Percentiles rank a stretch among this genome's conserved stretches.
These are phyloP conservation scores for Syzygium jambos DNA, from an alignment of 345 rosid species.

Conservation along the genomic window DNA sequence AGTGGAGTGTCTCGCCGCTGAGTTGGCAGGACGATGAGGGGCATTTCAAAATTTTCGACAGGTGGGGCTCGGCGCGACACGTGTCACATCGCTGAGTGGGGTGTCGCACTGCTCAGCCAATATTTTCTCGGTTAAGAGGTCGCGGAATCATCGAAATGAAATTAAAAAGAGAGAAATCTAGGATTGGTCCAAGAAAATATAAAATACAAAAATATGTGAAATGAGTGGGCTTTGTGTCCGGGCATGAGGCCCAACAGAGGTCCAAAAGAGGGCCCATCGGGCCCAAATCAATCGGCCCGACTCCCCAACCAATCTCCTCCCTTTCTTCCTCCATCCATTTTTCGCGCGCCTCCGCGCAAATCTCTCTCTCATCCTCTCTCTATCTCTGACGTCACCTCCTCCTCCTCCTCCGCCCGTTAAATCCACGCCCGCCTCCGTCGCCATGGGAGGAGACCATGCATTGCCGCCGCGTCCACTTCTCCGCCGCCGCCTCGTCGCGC, in stretches of 20 bases:
- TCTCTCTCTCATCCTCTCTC: background rate
- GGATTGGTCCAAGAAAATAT: background rate
- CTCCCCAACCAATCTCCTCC: background rate
- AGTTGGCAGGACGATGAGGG: constrained; percentile 1
- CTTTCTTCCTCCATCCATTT: background rate
- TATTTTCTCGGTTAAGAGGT: no score
- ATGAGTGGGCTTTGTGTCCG: background rate
- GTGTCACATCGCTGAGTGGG: no score
- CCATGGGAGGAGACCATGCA: background rate
- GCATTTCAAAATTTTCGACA: no score
- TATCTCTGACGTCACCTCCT: background rate
- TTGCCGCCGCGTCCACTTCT: constrained; percentile 8
- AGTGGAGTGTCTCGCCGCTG: no score
- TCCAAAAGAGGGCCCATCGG: background rate
- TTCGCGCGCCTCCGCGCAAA: background rate
- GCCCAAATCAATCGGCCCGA: background rate
- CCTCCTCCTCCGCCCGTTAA: background rate
- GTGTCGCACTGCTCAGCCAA: no score
- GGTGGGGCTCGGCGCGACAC: no score
- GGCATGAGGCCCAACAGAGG: background rate
- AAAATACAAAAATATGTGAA: background rate
- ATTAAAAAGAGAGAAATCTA: background rate
- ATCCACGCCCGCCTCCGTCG: background rate
- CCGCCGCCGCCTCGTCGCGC: constrained; percentile 27
- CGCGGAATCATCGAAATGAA: background rate